Evolutionary conservation across 352 stramenopile species (phyloP).

Genomic region (Pythium vanterpoolii): DNA sequence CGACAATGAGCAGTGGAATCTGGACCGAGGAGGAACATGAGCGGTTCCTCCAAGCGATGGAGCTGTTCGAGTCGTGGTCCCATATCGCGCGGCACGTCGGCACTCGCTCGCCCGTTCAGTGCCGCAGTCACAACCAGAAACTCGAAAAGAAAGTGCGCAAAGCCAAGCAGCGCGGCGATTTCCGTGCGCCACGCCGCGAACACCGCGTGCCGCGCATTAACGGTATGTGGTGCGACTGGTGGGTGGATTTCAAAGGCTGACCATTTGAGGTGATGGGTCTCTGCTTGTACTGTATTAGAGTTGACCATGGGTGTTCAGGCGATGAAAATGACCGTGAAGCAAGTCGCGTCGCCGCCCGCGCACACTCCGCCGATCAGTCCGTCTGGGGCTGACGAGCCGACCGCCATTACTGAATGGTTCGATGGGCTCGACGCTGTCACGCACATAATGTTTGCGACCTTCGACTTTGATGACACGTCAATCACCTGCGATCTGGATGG

Average conservation of each 20-base stretch:
- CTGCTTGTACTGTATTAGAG: background rate
- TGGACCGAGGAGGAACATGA: conserved; percentile 16
- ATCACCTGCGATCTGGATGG: background rate
- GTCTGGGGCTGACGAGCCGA: background rate
- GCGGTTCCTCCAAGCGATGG: background rate
- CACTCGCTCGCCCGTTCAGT: conserved; percentile 16
- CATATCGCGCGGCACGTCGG: conserved; percentile 8
- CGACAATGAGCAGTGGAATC: background rate
- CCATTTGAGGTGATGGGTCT: background rate
- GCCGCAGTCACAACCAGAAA: conserved; percentile 11
- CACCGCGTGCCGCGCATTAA: conserved; percentile 1
- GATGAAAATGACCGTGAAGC: background rate
- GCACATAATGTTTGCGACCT: background rate
- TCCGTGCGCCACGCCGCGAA: background rate
- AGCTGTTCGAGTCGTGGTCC: conserved; percentile 3
- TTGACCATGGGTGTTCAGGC: background rate
- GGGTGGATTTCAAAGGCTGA: background rate
- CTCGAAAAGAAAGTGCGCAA: conserved; percentile 12
- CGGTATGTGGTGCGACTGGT: background rate
- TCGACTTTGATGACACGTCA: background rate
- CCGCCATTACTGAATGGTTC: background rate
- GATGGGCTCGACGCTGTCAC: too few species aligned
- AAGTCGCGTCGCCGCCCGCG: background rate
- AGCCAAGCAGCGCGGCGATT: background rate
- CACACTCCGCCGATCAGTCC: background rate